Evolutionary conservation across 2,329 filamentous ascomycete species (phyloP), one percentile per base, ranked within the genome.

Genomic region (Fusarium fujikuroi): DNA sequence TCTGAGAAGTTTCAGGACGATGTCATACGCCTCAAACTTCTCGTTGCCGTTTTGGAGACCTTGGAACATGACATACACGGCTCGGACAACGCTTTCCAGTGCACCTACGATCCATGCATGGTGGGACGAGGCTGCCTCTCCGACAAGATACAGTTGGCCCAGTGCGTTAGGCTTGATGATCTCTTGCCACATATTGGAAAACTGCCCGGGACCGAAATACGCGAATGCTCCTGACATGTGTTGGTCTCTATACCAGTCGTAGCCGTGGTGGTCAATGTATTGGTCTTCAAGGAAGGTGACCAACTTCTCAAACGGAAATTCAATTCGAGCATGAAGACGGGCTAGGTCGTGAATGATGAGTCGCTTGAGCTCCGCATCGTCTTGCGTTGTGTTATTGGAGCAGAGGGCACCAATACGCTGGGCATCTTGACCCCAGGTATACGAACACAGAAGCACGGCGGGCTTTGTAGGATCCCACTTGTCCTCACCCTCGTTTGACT

Each of bases 231-330:
- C 25, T 3, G 44, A n/a, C 25, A 47, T 47, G 4, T 47, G 0
- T 16, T 47, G 9, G 19, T 47, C 44, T 47, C 44, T 47, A 0
- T 30, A 47, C 19, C 44, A 16, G 19, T 47, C 44, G 2, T 30
- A 47, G 3, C 44, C 25, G 3, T 30, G 44, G 4, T 47, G 44
- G 1, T 16, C 44, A 21, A 47, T 30, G 14, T 47, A 47, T 30
- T 28, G 44, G 0, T 4, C 9, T 11, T 47, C 25, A 1, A 47
- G 44, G 3, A 47, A 47, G 1, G 3, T 10, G 3, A 16, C 12
- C 5, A 47, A 0, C 1, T 30, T 3, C 5, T 47, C 0, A 3
- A 47, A 47, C 0, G 44, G 19, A 7, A 0, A 7, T 0, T 47
- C 18, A 0, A 2, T 10, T 5, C 44, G 25, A 21, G 25, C 19